Evolutionary conservation across 192 early-diverging fungal species (phyloP), one percentile per base, ranked within the genome.

Genomic region (Oehlia diaphana): DNA sequence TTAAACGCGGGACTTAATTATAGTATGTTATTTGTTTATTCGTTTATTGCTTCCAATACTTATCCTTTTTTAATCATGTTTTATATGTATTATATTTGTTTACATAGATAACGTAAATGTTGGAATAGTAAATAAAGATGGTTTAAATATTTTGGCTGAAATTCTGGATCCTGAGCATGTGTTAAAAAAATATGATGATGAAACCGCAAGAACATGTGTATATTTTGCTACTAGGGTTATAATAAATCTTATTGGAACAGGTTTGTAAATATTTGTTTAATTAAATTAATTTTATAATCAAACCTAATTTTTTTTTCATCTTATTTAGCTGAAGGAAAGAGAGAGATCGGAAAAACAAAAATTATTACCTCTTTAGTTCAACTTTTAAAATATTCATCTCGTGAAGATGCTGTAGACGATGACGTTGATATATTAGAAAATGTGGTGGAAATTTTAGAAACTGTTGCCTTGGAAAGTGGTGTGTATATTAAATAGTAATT

Each of bases 1-100:
- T 76, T 89, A 37, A 90, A 90, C 50, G 80, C 82, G 9, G 84
- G 87, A 10, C 83, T 90, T 78, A 78, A 86, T 58, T 88, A 84
- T 42, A 83, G 89, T 90, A 86, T 72, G 53, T 33, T 33, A 77
- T 71, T 42, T 37, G 2, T 37, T 42, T 42, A 42, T 42, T 37
- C 16, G 2, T 16, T 50, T 7, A 14, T n/a, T 16, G 31, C 0
- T 21, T 42, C 50, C 58, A n/a, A 65, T 35, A 8, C 23, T 2
- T 53, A 42, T 71, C 26, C 23, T 16, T 31, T 35, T 21, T 71
- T 62, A 65, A 39, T 44, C 64, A 31, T 12, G 28, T 39, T 23
- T 73, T 79, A 47, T 71, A 31, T n/a, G 16, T 26, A 28, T 37
- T 26, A 21, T 74, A 19, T 37, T 61, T 78, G 2, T 53, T 58